Conservation (phyloP, 73 alveolate genomes). For the Blepharisma stoltei region DNA sequence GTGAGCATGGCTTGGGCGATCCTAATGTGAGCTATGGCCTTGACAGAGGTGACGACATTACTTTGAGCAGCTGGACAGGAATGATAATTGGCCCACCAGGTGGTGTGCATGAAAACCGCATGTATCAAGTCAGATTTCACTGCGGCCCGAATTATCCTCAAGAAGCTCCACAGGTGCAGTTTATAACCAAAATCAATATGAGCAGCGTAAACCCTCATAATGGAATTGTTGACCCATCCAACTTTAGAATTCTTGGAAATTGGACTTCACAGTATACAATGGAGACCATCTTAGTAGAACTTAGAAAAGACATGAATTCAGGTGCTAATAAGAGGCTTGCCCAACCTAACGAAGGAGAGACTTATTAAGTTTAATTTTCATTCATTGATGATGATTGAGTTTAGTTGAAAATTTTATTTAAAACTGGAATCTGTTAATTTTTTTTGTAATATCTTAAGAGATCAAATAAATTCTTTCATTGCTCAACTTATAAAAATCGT, state of each 20-base stretch:
- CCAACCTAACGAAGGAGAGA: constrained; percentile 76
- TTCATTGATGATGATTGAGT: no score
- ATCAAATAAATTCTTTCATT: no score
- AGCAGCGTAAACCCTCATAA: constrained; percentile 80
- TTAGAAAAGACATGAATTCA: constrained; percentile 70
- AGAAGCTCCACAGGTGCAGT: constrained; percentile 84
- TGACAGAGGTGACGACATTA: constrained; percentile 85
- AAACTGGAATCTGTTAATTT: no score
- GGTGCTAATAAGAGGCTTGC: constrained; percentile 67
- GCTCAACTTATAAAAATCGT: no score
- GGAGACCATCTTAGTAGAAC: constrained; percentile 62
- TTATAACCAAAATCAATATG: constrained; percentile 78
- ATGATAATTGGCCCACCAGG: constrained; percentile 90
- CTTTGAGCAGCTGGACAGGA: constrained; percentile 96
- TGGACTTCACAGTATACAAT: constrained; percentile 55
- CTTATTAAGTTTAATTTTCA: constrained; percentile 34
- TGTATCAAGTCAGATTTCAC: constrained; percentile 75
- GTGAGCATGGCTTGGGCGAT: constrained; percentile 90
- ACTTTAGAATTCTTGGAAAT: constrained; percentile 51
- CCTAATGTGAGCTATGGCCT: constrained; percentile 91
- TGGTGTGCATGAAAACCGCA: constrained; percentile 71
- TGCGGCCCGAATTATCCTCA: constrained; percentile 90
- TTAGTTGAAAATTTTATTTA: no score
- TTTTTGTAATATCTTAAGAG: no score
- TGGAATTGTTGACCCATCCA: constrained; percentile 68